Conservation (phyloP, 805 yeast species). For the Candida lessepsii region DNA sequence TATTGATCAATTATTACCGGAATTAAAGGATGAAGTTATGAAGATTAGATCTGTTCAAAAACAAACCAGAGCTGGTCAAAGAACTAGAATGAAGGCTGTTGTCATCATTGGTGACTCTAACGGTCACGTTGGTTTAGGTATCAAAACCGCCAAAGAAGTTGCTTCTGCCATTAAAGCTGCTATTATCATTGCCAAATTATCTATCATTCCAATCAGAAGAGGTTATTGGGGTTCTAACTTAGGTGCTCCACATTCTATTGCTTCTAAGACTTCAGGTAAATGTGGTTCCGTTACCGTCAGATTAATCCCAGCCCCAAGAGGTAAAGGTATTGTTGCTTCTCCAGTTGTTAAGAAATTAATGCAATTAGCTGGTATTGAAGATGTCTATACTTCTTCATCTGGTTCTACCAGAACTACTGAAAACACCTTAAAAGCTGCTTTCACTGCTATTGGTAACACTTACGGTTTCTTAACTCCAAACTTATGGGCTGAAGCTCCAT, state of each 20-base stretch:
- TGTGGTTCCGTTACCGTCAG: slow-evolving; percentile 99
- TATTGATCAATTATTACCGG: slow-evolving; percentile 94
- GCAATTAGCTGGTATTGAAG: slow-evolving; percentile 99
- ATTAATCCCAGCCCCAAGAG: slow-evolving; percentile 99
- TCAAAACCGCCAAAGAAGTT: slow-evolving; percentile 99
- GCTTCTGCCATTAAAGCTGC: slow-evolving; percentile 99
- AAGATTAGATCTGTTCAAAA: slow-evolving; percentile 99
- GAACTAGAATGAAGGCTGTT: slow-evolving; percentile 99
- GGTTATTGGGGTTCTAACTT: slow-evolving; percentile 99
- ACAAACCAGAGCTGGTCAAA: slow-evolving; percentile 99
- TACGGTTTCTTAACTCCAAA: slow-evolving; percentile 99
- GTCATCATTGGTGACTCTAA: slow-evolving; percentile 99
- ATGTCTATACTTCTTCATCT: slow-evolving; percentile 96
- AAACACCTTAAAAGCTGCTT: slow-evolving; percentile 99
- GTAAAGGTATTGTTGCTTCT: slow-evolving; percentile 99
- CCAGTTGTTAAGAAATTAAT: slow-evolving; percentile 99
- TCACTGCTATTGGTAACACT: slow-evolving; percentile 99
- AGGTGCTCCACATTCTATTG: slow-evolving; percentile 99
- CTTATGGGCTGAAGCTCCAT: slow-evolving; percentile 89
- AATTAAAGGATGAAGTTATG: slow-evolving; percentile 97
- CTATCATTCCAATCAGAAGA: slow-evolving; percentile 99
- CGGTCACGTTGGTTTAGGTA: slow-evolving; percentile 99
- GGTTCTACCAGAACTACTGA: slow-evolving; percentile 99
- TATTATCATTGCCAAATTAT: slow-evolving; percentile 97
- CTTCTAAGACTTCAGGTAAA: slow-evolving; percentile 98